phyloP scores from a whole-genome alignment of 139 green algal genomes.

The Diplosphaera chodatii region DNA sequence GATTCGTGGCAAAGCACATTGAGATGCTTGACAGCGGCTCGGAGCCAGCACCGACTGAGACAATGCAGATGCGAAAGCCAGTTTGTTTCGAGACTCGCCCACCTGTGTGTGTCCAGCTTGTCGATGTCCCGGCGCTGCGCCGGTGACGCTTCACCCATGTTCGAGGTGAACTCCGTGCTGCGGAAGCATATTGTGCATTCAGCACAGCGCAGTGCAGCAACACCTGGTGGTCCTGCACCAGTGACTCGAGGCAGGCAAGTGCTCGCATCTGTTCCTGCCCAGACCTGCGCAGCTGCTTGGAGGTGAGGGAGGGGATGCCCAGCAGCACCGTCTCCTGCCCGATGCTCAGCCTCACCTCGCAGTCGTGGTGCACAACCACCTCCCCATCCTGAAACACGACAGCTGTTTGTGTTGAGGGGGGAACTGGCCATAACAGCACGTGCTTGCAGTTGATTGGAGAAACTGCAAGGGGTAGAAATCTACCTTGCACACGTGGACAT shows the following conservation, averaged over 20 bases:
- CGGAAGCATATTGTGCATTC: too few relatives aligned
- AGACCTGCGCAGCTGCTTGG: background rate
- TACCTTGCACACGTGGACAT: slow-evolving; percentile 13
- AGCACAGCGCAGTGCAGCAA: too few relatives aligned
- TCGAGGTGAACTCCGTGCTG: slow-evolving; percentile 8
- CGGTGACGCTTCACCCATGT: background rate
- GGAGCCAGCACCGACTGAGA: too few relatives aligned
- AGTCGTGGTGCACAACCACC: slow-evolving; percentile 47
- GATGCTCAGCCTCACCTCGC: slow-evolving; percentile 27
- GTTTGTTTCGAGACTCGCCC: too few relatives aligned
- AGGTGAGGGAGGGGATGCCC: slow-evolving; percentile 22
- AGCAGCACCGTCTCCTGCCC: slow-evolving; percentile 23
- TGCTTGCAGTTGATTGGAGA: background rate
- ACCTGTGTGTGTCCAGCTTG: background rate
- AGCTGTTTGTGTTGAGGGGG: too few relatives aligned
- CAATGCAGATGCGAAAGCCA: too few relatives aligned
- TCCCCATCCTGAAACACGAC: slow-evolving; percentile 18
- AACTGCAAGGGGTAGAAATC: background rate
- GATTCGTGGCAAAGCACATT: too few relatives aligned
- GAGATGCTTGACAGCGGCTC: background rate
- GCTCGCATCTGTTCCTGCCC: too few relatives aligned
- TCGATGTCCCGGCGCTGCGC: background rate
- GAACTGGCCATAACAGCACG: too few relatives aligned
- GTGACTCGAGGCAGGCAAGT: too few relatives aligned
- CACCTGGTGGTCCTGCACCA: too few relatives aligned